These are phyloP conservation scores for Nicotiana rustica DNA, from an alignment of 305 asterid species.

Conservation along the genomic window DNA sequence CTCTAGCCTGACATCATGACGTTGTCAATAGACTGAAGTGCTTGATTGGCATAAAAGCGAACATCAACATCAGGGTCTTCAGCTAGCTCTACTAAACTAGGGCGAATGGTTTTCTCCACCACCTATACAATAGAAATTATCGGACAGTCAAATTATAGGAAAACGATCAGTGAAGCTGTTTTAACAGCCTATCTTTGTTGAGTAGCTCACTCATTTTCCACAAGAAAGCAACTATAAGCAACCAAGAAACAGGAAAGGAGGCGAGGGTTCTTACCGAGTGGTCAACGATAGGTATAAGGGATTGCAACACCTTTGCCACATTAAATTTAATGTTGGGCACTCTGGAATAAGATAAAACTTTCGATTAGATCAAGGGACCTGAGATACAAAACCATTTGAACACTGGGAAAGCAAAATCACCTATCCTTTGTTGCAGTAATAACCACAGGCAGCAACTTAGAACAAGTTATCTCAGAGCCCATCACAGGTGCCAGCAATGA, in stretches of 20 bases:
- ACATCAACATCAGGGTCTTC: constrained; percentile 95
- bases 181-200: not conserved
- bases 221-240: not conserved
- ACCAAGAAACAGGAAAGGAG: constrained; percentile 13
- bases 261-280: constrained; percentile 58
- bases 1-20: constrained; percentile 74
- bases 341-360: constrained; percentile 47
- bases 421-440: constrained; percentile 78
- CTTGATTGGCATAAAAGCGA: constrained; percentile 75
- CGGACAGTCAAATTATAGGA: not conserved
- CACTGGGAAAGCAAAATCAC: constrained; percentile 42
- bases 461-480: constrained; percentile 91
- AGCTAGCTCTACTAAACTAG: constrained; percentile 67
- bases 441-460: constrained; percentile 76
- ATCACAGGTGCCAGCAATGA: constrained; percentile 89
- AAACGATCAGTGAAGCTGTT: not conserved
- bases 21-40: constrained; percentile 65
- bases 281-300: constrained; percentile 72
- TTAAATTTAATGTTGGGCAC: constrained; percentile 85
- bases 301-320: constrained; percentile 88
- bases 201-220: constrained; percentile 5
- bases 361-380: constrained; percentile 10
- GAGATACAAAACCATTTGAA: constrained; percentile 31
- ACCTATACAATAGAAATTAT: constrained; percentile 47
- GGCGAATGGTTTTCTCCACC: constrained; percentile 71